phyloP scores from a whole-genome alignment of 495 filamentous ascomycete species.

The Entonaema liquescens region DNA sequence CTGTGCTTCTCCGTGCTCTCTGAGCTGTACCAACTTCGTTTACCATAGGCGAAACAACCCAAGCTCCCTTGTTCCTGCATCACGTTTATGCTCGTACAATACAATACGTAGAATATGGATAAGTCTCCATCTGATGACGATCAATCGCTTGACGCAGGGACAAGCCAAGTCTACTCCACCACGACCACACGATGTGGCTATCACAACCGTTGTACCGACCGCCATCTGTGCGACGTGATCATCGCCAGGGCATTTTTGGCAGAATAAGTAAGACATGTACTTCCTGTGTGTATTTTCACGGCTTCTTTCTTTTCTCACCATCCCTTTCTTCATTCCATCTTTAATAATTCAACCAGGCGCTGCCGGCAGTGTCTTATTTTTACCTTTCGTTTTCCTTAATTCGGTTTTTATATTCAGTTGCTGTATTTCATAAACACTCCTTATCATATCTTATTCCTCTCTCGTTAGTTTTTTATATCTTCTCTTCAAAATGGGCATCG shows the following conservation, averaged over 20 bases:
- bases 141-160: conserved; percentile 29
- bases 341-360: conserved; percentile 16
- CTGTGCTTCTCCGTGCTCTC: conserved; percentile 12
- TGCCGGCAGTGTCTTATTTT: conserved; percentile 38
- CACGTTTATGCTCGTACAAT: neutral
- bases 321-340: conserved; percentile 2
- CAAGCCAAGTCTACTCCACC: conserved; percentile 3
- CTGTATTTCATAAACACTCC: conserved; percentile 20
- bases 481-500: conserved; percentile 35
- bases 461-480: neutral
- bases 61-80: neutral
- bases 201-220: conserved; percentile 10
- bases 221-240: conserved; percentile 22
- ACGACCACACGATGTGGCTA: conserved; percentile 16
- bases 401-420: conserved; percentile 8
- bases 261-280: conserved; percentile 26
- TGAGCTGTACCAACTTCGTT: neutral
- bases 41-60: neutral
- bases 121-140: conserved; percentile 20
- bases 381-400: conserved; percentile 4
- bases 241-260: neutral
- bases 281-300: conserved; percentile 4
- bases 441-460: neutral
- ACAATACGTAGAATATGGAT: conserved; percentile 9
- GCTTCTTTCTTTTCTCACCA: conserved; percentile 5